Evolutionary conservation across 2,329 filamentous ascomycete species (phyloP).

Genomic region (Aurifilum marmelostoma): DNA sequence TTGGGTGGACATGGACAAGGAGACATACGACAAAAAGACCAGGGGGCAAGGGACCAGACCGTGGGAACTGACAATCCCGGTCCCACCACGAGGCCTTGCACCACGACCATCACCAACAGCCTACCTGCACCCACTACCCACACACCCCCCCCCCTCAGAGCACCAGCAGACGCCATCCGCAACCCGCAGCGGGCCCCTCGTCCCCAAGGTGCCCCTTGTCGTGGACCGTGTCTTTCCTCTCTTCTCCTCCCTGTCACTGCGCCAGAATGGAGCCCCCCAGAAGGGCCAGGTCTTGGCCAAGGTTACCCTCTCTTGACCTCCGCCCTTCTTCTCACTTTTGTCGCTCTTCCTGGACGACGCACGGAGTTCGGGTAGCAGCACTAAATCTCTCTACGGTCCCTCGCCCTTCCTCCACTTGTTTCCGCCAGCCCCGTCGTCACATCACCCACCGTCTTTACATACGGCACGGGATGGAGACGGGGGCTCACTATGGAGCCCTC

Average conservation of each 20-base stretch:
- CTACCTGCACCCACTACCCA: neutral
- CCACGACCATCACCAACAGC: conserved; percentile 6
- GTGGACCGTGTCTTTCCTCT: neutral
- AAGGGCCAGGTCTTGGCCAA: neutral
- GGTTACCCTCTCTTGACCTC: neutral
- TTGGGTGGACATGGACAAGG: conserved; percentile 7
- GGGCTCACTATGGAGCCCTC: neutral
- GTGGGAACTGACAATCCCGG: conserved; percentile 23
- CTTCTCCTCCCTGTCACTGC: neutral
- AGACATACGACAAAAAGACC: neutral
- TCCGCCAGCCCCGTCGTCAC: conserved; percentile 3
- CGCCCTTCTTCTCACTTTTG: neutral
- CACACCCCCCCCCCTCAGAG: neutral
- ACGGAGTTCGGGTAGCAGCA: conserved; percentile 19
- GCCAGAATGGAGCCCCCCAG: conserved; percentile 3
- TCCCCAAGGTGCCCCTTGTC: conserved; percentile 20
- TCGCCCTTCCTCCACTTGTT: conserved; percentile 3
- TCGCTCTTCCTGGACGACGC: neutral
- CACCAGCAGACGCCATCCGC: conserved; percentile 27
- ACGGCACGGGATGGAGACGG: conserved; percentile 6
- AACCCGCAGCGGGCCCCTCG: conserved; percentile 25
- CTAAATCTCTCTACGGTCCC: conserved; percentile 2
- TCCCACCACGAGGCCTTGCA: conserved; percentile 28
- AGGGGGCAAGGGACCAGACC: conserved; percentile 1
- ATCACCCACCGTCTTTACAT: conserved; percentile 3